Evolutionary conservation across 73 alveolate species (phyloP).

Genomic region (Paramecium octaurelia): DNA sequence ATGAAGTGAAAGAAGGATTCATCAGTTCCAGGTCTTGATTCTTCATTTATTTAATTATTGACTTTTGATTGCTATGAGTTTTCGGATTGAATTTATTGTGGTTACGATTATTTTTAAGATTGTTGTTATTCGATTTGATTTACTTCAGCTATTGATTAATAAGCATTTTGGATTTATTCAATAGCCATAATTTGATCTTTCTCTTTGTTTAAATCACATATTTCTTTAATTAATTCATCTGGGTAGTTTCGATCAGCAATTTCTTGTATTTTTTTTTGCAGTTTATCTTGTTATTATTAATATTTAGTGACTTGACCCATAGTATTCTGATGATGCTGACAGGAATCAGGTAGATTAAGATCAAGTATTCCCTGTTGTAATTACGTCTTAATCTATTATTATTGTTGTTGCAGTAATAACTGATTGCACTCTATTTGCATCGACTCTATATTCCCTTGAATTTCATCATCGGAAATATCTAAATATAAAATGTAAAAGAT

Average conservation of each 20-base stretch:
- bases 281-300: neutral
- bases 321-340: neutral
- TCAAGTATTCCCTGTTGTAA: neutral
- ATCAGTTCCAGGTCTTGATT: constrained; percentile 27
- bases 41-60: neutral
- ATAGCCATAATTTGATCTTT: neutral
- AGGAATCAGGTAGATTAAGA: neutral
- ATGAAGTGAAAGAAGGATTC: constrained; percentile 41
- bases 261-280: neutral
- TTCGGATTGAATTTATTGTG: neutral
- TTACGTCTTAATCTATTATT: neutral
- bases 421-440: neutral
- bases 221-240: neutral
- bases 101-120: neutral
- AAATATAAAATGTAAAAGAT: neutral
- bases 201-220: neutral
- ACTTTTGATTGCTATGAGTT: neutral
- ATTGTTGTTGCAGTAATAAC: neutral
- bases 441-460: neutral
- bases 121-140: neutral
- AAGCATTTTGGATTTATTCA: neutral
- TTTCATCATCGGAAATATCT: constrained; percentile 13
- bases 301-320: neutral
- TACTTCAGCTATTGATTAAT: neutral
- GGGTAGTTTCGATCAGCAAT: neutral